Evolutionary conservation across 257 asterid species (phyloP).

Genomic region (Nicotiana benthamiana): DNA sequence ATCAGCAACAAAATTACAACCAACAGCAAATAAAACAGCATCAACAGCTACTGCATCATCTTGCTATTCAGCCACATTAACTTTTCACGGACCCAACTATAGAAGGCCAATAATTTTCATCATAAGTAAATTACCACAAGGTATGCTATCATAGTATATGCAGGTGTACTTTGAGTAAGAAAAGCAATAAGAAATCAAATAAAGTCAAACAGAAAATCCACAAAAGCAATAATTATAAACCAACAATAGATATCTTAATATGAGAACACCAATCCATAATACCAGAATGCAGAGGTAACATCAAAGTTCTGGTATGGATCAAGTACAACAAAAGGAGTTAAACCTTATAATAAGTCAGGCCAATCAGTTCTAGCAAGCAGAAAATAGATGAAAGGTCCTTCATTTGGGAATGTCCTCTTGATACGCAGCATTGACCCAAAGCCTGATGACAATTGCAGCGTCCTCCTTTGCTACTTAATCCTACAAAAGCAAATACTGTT

Average conservation of each 20-base stretch:
- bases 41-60: conserved; percentile 35
- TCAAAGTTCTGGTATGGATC: conserved; percentile 18
- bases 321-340: conserved; percentile 44
- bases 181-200: background rate
- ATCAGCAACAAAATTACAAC: conserved; percentile 22
- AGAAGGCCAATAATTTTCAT: conserved; percentile 53
- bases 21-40: conserved; percentile 34
- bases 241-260: background rate
- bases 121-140: conserved; percentile 29
- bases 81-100: conserved; percentile 58
- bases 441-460: conserved; percentile 6
- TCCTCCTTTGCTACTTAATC: conserved; percentile 21
- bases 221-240: conserved; percentile 1
- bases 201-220: background rate
- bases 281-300: conserved; percentile 22
- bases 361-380: conserved; percentile 37
- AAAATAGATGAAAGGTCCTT: conserved; percentile 26
- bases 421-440: conserved; percentile 8
- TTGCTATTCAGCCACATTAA: conserved; percentile 39
- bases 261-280: conserved; percentile 13
- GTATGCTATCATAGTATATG: conserved; percentile 10
- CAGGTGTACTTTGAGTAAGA: conserved; percentile 3
- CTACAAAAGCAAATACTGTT: conserved; percentile 19
- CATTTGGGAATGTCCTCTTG: conserved; percentile 19
- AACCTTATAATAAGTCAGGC: conserved; percentile 36